Base-by-base conservation (phyloP, 192 early-diverging fungal species). In the Coemansia furcata region DNA sequence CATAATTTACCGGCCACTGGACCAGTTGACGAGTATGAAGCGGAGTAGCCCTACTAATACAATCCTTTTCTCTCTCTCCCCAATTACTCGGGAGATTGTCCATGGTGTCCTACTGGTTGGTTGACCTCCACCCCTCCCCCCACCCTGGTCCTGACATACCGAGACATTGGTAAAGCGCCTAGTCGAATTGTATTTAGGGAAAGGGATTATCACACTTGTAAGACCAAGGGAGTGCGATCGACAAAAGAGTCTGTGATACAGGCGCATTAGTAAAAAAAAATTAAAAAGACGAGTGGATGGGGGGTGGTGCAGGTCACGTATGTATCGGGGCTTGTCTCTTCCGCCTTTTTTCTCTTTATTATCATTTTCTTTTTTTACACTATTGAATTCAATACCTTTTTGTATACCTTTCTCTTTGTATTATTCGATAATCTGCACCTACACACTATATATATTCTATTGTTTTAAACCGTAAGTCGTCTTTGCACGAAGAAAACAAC, bases 1-100 rank as follows among this genome's bases (percentile, higher is more conserved):
- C 93, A 95, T 71, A 98, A 98, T 77, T 63, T 96, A 58, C 82
- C 32, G 5, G 85, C 26, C 30, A 47, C 15, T 23, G 21, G 23
- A 19, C 33, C 58, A 4, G 21, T 6, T 6, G 58, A 38, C 5
- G 54, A 32, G 30, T 32, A 30, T 19, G 50, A 54, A 5, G 36
- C 30, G 62, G 9, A 23, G 35, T 30, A 35, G 5, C 10, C 32
- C n/a, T 62, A 44, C 30, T 52, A 40, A 36, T 50, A 32, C 8
- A 47, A 17, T 21, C 9, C 29, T 50, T 50, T 29, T 44, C 15
- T 52, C 6, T 30, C 11, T 11, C 50, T 29, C 50, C 19, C 19
- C 50, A 30, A 26, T 10, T 29, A 52, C 2, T 32, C 26, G 46
- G 14, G 40, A 15, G 46, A 49, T 49, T 49, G 19, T 49, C 46